Conservation (phyloP, 257 asterid species). For the Gentiana dahurica region DNA sequence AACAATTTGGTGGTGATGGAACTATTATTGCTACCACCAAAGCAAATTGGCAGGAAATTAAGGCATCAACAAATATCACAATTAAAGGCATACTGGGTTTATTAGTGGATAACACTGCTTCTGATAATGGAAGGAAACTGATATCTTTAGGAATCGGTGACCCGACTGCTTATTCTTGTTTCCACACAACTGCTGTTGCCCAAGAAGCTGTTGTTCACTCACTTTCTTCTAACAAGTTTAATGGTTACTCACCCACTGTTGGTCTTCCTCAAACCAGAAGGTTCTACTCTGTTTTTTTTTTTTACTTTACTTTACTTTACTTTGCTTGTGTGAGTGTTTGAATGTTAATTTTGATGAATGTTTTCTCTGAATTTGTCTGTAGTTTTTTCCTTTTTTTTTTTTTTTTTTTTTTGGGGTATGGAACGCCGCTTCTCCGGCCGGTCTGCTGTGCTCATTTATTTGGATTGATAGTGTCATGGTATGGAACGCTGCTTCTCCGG, state of each 20-base stretch:
- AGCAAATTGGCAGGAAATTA: conserved; percentile 15
- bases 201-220: conserved; percentile 49
- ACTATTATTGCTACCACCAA: too few relatives aligned
- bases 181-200: conserved; percentile 38
- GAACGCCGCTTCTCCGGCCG: too few relatives aligned
- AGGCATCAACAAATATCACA: conserved; percentile 40
- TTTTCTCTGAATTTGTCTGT: not conserved
- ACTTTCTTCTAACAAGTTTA: conserved; percentile 53
- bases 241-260: conserved; percentile 74
- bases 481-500: too few relatives aligned
- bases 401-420: not conserved
- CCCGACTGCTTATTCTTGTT: conserved; percentile 73
- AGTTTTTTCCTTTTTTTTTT: not conserved
- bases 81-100: conserved; percentile 67
- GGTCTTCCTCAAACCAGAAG: conserved; percentile 81
- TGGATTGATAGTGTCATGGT: too few relatives aligned
- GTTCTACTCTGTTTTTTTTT: conserved; percentile 20
- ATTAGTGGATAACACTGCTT: conserved; percentile 33
- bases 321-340: not conserved
- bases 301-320: not conserved
- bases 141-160: conserved; percentile 83
- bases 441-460: too few relatives aligned
- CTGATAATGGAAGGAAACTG: conserved; percentile 21
- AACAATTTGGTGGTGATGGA: conserved; percentile 2
- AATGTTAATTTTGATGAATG: not conserved